These are phyloP conservation scores for Psilocybe subaeruginosa DNA, from an alignment of 768 basidiomycete species.

Conservation along the genomic window DNA sequence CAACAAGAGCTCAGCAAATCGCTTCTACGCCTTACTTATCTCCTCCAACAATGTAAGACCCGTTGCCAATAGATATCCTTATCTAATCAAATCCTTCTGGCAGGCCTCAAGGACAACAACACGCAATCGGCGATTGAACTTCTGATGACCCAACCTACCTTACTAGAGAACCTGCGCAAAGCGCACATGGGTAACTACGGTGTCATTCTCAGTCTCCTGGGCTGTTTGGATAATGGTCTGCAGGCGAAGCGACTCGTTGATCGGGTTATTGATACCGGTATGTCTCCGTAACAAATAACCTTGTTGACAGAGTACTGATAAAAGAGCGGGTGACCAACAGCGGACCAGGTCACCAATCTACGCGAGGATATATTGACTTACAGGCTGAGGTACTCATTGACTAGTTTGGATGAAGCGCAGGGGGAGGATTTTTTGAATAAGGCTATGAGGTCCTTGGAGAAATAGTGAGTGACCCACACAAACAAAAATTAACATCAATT, in stretches of 20 bases:
- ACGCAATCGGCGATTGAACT: constrained; percentile 85
- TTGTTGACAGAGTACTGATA: neutral
- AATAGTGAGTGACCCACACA: constrained; percentile 58
- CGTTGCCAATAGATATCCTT: neutral
- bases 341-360: constrained; percentile 90
- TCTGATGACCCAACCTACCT: constrained; percentile 74
- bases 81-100: neutral
- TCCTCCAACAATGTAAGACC: constrained; percentile 75
- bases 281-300: constrained; percentile 18
- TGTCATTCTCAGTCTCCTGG: constrained; percentile 86
- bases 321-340: constrained; percentile 36
- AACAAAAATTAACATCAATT: no score
- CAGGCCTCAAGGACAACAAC: constrained; percentile 66
- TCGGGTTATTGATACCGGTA: constrained; percentile 78
- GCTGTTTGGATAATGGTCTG: constrained; percentile 88
- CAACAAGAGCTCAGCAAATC: constrained; percentile 83
- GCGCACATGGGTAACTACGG: constrained; percentile 94
- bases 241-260: constrained; percentile 91
- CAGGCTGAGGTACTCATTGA: constrained; percentile 85
- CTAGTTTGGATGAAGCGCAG: constrained; percentile 69
- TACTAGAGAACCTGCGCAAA: constrained; percentile 87
- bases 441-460: constrained; percentile 80
- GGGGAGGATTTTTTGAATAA: constrained; percentile 60
- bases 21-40: constrained; percentile 74
- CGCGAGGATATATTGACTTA: constrained; percentile 86